A percentile compares a stretch with the other conserved stretches of the same genome.
Evolutionary conservation across 2,329 filamentous ascomycete species (phyloP).

Genomic region (Calonectria ilicicola): DNA sequence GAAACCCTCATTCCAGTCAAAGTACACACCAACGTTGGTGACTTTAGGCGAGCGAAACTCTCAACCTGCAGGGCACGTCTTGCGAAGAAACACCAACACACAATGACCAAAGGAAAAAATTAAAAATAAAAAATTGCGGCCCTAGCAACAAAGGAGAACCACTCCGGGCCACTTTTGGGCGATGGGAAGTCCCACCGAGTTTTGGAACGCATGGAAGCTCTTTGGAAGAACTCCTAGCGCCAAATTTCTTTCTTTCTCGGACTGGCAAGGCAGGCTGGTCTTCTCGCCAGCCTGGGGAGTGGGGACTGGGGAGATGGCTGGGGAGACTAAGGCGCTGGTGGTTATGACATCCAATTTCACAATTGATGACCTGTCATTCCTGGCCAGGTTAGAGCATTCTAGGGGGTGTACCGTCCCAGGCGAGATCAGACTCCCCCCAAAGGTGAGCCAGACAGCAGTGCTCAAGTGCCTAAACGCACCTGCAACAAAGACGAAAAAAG

Average conservation of each 20-base stretch:
- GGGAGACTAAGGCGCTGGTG: slow-evolving; percentile 29
- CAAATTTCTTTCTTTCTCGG: slow-evolving; percentile 25
- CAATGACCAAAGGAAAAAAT: neutral
- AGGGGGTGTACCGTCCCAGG: slow-evolving; percentile 3
- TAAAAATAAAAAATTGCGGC: slow-evolving; percentile 15
- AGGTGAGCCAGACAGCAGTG: slow-evolving; percentile 1
- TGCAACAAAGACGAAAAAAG: slow-evolving; percentile 19
- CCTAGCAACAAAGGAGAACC: slow-evolving; percentile 5
- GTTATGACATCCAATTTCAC: slow-evolving; percentile 46
- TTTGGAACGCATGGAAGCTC: slow-evolving; percentile 44
- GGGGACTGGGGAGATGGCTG: slow-evolving; percentile 32
- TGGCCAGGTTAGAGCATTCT: slow-evolving; percentile 7
- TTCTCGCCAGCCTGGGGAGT: slow-evolving; percentile 24
- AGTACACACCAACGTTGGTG: slow-evolving; percentile 29
- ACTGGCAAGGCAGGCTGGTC: neutral
- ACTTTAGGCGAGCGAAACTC: slow-evolving; percentile 34
- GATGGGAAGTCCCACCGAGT: slow-evolving; percentile 32
- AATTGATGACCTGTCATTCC: slow-evolving; percentile 38
- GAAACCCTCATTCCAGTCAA: slow-evolving; percentile 35
- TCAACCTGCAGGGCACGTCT: neutral
- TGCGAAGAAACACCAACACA: neutral
- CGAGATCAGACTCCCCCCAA: slow-evolving; percentile 2
- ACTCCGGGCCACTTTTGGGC: slow-evolving; percentile 17
- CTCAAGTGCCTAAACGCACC: slow-evolving; percentile 1
- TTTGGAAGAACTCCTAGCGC: slow-evolving; percentile 35